Percentiles rank a stretch among this genome's conserved stretches.
Evolutionary conservation across 2,329 filamentous ascomycete species (phyloP).

Genomic region (Cercospora brassicicola): DNA sequence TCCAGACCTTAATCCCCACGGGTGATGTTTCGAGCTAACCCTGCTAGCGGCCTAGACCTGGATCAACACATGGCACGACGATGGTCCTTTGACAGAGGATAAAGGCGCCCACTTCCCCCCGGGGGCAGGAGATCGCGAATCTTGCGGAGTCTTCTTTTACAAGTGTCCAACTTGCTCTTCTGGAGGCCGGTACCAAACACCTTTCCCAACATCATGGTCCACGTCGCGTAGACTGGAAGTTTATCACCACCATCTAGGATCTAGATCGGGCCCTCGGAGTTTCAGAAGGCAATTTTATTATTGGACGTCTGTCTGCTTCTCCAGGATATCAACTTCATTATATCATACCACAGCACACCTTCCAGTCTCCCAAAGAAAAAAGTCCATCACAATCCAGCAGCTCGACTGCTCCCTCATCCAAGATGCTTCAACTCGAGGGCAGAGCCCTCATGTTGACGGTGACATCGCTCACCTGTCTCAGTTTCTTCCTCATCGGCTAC

Average conservation of each 20-base stretch:
- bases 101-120: neutral
- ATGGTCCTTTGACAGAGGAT: neutral
- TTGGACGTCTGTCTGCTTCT: neutral
- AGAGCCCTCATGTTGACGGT: constrained; percentile 46
- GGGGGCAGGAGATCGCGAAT: neutral
- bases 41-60: constrained; percentile 5
- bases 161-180: neutral
- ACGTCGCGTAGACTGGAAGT: neutral
- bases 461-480: constrained; percentile 48
- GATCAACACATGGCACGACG: neutral
- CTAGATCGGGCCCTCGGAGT: neutral
- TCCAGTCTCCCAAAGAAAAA: neutral
- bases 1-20: neutral
- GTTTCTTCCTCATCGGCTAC: constrained; percentile 53
- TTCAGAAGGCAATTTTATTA: neutral
- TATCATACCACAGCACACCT: neutral
- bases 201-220: neutral
- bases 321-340: neutral
- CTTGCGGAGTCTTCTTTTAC: neutral
- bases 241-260: neutral
- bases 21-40: neutral
- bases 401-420: constrained; percentile 11
- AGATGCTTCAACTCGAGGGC: constrained; percentile 37
- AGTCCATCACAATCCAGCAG: neutral
- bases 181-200: neutral